Base-by-base conservation (phyloP, 2,329 filamentous ascomycete genomes). In the Fusarium subtropicale region DNA sequence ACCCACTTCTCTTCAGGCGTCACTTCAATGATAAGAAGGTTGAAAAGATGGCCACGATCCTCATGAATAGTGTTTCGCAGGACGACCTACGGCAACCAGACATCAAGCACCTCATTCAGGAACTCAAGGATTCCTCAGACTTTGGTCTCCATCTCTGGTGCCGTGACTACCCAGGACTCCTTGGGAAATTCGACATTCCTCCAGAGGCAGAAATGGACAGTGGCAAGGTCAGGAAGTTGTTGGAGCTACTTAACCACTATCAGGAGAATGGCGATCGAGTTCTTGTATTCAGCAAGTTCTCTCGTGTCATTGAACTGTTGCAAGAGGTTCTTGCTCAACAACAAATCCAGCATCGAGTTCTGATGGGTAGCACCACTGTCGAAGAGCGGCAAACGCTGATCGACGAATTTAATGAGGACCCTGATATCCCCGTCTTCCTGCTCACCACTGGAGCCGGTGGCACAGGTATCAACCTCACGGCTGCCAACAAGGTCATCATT, bases 401-500 rank as follows among this genome's bases (percentile, higher is more conserved):
- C 71, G 92, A 99, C 79, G 86, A 91, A 44, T 99, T 97, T 84
- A 91, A 93, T 73, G 81, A 87, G 4, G 88, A 97, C 75, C 81
- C 86, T 1, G 84, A 86, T 3, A 97, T 98, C 54, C 91, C 94
- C 0, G 94, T 97, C 1, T 99, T 99, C 79, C 87, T 99, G 69
- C 87, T 99, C 8, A 96, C 92, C 1, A 99, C 96, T 0, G 95
- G 94, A 64, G 94, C 95, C 1, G 96, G 96, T 54, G 96, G 96
- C n/a, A 96, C 95, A 1, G 96, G 96, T 41, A 97, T 99, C 82
- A 99, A 99, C 79, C 82, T 99, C 56, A 96, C 95, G 10, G 92
- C 92, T 36, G 96, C 96, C 7, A 98, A 98, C 83, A 98, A 97
- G 81, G 95, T 99, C 72, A 89, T 99, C 79, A 96, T 99, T 75